Base-by-base conservation (phyloP, 805 yeast genomes). In the Myxozyma lipomycoides region DNA sequence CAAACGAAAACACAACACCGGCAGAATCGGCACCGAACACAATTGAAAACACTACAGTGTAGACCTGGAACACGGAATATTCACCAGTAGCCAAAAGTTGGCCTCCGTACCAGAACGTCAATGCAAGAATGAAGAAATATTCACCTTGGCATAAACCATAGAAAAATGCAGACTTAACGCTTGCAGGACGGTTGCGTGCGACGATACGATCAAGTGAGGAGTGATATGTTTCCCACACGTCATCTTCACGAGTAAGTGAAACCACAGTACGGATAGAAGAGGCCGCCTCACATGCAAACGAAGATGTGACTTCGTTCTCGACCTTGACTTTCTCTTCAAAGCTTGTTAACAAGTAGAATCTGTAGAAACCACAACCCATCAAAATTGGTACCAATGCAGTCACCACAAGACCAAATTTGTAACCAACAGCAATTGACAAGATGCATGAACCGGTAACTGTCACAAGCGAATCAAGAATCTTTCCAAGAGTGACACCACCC, bases 11-110 rank as follows among this genome's bases (percentile, higher is more conserved):
- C 10, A 71, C 60, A n/a, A 62, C 49, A 9, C 75, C 75, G 19
- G 75, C 75, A 6, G 72, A 61, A 49, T 72, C 74, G 9, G 76
- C 72, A 41, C 76, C 75, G 26, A 72, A 64, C 17, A 70, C 65
- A 34, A 72, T 62, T 30, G 70, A 63, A 48, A 67, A 61, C 52
- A 70, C 72, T 15, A 72, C 73, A 24, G 68, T 67, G 48, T 66
- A 72, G 61, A 70, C 71, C 48, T 66, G 65, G 50, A 64, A 61
- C n/a, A 69, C 48, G n/a, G 59, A 55, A 32, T 65, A 63, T 42
- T 62, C 63, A 18, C 61, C 65, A 38, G 65, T 63, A 21, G 65
- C 62, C 57, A 72, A 44, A 28, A 68, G 60, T 5, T 64, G 61
- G 4, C 72, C 61, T 2, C 75, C 75, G 61, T 70, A 72, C 75